phyloP scores from a whole-genome alignment of 495 filamentous ascomycete species.

The Talaromyces liani region DNA sequence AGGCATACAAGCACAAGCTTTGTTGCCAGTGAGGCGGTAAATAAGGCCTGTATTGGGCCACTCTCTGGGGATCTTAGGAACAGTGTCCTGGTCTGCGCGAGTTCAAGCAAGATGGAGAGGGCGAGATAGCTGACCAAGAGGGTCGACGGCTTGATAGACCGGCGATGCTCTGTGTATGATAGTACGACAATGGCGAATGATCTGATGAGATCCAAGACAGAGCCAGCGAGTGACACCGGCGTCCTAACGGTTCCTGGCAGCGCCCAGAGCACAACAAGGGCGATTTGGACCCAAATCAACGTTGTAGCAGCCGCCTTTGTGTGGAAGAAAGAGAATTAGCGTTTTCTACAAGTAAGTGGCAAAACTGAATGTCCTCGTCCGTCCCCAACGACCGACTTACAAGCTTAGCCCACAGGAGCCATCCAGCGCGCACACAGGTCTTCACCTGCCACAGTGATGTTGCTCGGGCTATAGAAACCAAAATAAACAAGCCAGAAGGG shows the following conservation, averaged over 20 bases:
- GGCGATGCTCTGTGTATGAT: slow-evolving; percentile 49
- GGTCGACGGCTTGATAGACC: slow-evolving; percentile 48
- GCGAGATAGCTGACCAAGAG: slow-evolving; percentile 54
- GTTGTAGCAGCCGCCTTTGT: not conserved
- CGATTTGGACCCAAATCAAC: slow-evolving; percentile 25
- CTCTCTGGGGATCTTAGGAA: not conserved
- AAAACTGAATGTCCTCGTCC: slow-evolving; percentile 1
- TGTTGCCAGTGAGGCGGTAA: not conserved
- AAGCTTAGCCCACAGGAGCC: not conserved
- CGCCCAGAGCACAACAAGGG: slow-evolving; percentile 42
- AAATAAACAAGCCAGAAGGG: slow-evolving; percentile 30
- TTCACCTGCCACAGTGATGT: not conserved
- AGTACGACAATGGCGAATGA: slow-evolving; percentile 32
- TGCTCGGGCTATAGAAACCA: not conserved
- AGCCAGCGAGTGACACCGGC: not conserved
- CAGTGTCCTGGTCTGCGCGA: slow-evolving; percentile 45
- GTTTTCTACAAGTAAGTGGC: slow-evolving; percentile 1
- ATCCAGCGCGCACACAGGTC: not conserved
- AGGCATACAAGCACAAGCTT: not conserved
- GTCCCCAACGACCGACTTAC: not conserved
- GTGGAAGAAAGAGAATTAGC: slow-evolving; percentile 1
- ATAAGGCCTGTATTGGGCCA: not conserved
- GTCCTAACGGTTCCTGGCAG: slow-evolving; percentile 16
- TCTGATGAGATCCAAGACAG: not conserved
- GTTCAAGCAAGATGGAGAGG: slow-evolving; percentile 49